Evolutionary conservation across 1,139 yeast genomes (phyloP), one percentile per base, ranked within the genome.

Genomic region (Kluyveromyces sp.): DNA sequence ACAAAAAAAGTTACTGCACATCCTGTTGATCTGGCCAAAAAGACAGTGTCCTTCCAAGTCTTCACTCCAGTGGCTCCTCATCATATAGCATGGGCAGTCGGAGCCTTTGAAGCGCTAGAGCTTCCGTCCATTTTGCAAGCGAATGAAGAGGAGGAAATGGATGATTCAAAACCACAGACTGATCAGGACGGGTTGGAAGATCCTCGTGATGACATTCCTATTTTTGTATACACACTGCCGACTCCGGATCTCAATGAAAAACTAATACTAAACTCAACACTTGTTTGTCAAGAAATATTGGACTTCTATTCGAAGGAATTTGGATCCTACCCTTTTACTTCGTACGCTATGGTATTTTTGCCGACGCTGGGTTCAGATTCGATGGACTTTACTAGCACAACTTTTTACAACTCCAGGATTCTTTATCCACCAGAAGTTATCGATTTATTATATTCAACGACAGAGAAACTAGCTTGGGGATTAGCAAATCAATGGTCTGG

Each of bases 81-180:
- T 53, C 96, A 89, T 63, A 73, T 94, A n/a, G 97, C 97, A 0
- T 92, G 95, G 82, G 89, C 95, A 0, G 75, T 87, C 2, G 99
- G 98, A 0, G 82, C 95, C 3, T 94, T 92, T 63, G 80, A 80
- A 70, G 49, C 71, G 74, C 33, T 75, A 77, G 15, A 63, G 78
- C 35, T 67, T 18, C 65, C 65, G 2, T 43, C 55, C 4, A 36
- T 59, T 12, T 44, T 61, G 18, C 75, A 70, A 4, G 73, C 65
- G 20, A 71, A 68, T 13, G 74, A 70, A 9, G 70, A 68, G 2
- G 73, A 68, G 9, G 44, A 39, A 20, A 39, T 43, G 52, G 46
- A 48, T 29, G 41, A 38, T 7, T 32, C 22, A 4, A 38, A 32
- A 19, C 12, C 32, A n/a, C 35, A 20, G 3, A 36, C 37, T 30